Evolutionary conservation across 2,329 filamentous ascomycete species (phyloP), one percentile per base, ranked within the genome.

Genomic region (Exserohilum rostratum): DNA sequence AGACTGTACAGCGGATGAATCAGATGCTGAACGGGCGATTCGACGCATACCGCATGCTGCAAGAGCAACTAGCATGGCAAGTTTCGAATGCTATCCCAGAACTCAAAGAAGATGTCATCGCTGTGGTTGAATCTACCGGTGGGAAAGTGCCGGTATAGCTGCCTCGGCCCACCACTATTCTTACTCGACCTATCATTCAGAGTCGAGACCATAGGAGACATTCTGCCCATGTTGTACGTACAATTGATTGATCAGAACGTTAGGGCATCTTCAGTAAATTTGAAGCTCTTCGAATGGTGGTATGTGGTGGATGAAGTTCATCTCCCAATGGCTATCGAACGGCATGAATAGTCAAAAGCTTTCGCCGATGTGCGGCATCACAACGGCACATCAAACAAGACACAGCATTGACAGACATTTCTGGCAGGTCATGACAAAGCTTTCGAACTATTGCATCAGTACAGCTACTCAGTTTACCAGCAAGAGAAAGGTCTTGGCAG

Each of bases 1-100:
- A 88, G 72, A 76, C 84, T 25, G 83, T 86, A 7, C 85, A 87
- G 75, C 79, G 81, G 57, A 81, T 82, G 44, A 88, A 88, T 60
- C 84, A 87, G 66, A 81, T 84, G 70, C 72, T 87, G 46, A 86
- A 84, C 62, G 86, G 85, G 29, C 84, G 85, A 63, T 79, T 78
- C 51, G 80, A 86, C 64, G 85, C 84, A 1, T 87, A 86, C 71
- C 80, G 78, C 10, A 72, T 77, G 39, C 85, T 88, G 57, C 78
- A 83, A 53, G 82, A 87, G 69, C 79, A 85, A 35, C 73, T 87
- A 57, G 85, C 83, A 3, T 72, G 79, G 61, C 83, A 86, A 70
- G 82, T 87, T 70, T 80, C 79, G 51, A 79, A 79, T 50, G 83
- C 79, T 5, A 84, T 87, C 67, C 84, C 84, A 2, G 85, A 85